Percentiles rank a stretch among this genome's conserved stretches.
phyloP scores from a whole-genome alignment of 1,284 basidiomycete species.

The Meripilus lineatus region DNA sequence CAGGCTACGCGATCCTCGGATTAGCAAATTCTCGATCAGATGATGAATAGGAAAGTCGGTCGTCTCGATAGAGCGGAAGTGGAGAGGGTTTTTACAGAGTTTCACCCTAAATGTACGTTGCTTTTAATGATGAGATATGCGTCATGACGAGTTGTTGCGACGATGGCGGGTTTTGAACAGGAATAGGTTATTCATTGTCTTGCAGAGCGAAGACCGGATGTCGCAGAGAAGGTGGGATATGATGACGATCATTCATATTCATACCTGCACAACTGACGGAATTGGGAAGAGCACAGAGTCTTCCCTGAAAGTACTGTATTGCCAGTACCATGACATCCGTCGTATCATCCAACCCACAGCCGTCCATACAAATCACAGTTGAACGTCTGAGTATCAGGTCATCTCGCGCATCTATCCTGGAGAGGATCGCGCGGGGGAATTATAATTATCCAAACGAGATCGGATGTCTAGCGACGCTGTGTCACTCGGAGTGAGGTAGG shows the following conservation, averaged over 20 bases:
- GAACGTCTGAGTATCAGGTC: conserved; percentile 61
- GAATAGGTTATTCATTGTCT: conserved; percentile 87
- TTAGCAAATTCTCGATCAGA: conserved; percentile 59
- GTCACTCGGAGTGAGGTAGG: no score
- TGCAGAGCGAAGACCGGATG: conserved; percentile 79
- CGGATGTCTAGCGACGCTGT: no score
- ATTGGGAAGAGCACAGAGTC: conserved; percentile 59
- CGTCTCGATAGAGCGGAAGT: conserved; percentile 49
- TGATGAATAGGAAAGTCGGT: conserved; percentile 53
- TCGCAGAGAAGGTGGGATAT: conserved; percentile 81
- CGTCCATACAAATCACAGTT: no score
- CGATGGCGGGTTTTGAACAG: conserved; percentile 81
- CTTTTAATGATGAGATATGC: conserved; percentile 77
- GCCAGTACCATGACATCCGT: no score
- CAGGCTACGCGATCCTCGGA: conserved; percentile 46
- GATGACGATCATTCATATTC: no score
- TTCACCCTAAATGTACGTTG: conserved; percentile 61
- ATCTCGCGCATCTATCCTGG: conserved; percentile 57
- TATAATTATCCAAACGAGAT: no score
- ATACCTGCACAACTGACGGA: no score
- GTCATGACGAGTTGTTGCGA: conserved; percentile 80
- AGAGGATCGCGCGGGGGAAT: no score
- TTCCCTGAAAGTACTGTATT: conserved; percentile 55
- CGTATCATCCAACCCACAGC: no score
- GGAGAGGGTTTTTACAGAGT: conserved; percentile 43